Base-by-base conservation (phyloP, 257 asterid genomes). In the Solanum pinnatisectum region DNA sequence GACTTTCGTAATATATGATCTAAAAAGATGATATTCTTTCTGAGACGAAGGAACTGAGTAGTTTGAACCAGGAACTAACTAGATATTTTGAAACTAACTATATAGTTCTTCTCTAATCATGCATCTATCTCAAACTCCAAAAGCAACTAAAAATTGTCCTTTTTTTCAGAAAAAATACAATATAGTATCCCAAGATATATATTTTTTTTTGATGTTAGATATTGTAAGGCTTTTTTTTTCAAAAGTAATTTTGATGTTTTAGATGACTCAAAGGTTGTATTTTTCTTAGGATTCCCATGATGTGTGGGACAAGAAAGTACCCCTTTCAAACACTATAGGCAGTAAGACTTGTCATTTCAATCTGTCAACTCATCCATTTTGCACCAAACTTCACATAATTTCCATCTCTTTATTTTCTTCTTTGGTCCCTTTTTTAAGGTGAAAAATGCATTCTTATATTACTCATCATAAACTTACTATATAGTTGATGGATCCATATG, bases 31-130 rank as follows among this genome's bases (percentile, higher is more conserved):
- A 70, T 8, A 15, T 70, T 70, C 3, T 70, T 30, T 12, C 13
- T 27, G 0, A 0, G 0, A 30, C 1, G 1, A 6, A 27, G 0
- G 10, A 2, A 25, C 0, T 4, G 1, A 3, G 6, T 32, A 8
- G 7, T 30, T 70, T 8, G 78, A 74, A 23, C 37, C n/a, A 25
- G 37, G 8, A 78, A 40, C 15, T 25, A 25, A 79, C 84, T 15
- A 79, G 63, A 79, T 56, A n/a, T n/a, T n/a, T n/a, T n/a, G n/a
- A n/a, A n/a, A n/a, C n/a, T n/a, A n/a, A 74, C 83, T 74, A 22
- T 36, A 39, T 22, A 39, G 83, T 74, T 74, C 39, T 42, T 8
- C n/a, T 78, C 25, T 49, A 9, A 78, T 39, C 14, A 77, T 13
- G 11, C 60, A 77, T 77, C 60, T 77, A 40, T 40, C 60, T 77